phyloP scores from a whole-genome alignment of 306 rosid species.

The Luffa acutangula region DNA sequence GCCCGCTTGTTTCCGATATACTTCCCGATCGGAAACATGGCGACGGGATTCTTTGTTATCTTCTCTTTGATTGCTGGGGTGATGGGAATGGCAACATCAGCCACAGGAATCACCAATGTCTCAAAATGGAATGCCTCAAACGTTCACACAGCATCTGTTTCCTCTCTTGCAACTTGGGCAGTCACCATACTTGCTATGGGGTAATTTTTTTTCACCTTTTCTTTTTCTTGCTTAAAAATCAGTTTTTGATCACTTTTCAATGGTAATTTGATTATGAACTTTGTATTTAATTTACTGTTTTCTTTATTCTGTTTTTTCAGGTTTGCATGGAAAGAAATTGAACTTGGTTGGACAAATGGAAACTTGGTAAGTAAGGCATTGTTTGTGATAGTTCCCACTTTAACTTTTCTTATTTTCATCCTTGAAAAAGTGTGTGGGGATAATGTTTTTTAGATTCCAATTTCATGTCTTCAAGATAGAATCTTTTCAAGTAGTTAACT shows the following conservation, averaged over 20 bases:
- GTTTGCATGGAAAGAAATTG: slow-evolving; percentile 83
- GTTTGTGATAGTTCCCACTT: neutral
- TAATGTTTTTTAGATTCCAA: neutral
- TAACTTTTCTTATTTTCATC: neutral
- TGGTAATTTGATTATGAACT: neutral
- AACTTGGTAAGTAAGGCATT: slow-evolving; percentile 45
- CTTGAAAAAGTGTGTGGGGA: neutral
- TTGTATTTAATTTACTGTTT: neutral
- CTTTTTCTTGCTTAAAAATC: neutral
- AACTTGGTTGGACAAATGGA: slow-evolving; percentile 65
- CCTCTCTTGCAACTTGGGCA: slow-evolving; percentile 54
- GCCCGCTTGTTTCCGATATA: slow-evolving; percentile 69
- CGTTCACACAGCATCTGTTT: slow-evolving; percentile 52
- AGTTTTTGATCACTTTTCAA: neutral
- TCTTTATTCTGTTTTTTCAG: slow-evolving; percentile 26
- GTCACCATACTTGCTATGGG: slow-evolving; percentile 89
- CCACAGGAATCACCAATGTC: slow-evolving; percentile 53
- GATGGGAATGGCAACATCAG: slow-evolving; percentile 64
- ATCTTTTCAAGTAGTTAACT: neutral
- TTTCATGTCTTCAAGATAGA: neutral
- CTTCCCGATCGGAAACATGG: slow-evolving; percentile 76
- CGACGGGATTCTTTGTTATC: slow-evolving; percentile 64
- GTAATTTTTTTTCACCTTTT: slow-evolving; percentile 20
- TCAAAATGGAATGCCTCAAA: slow-evolving; percentile 34
- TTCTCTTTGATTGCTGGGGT: slow-evolving; percentile 82